A percentile compares a stretch with the other conserved stretches of the same genome.
Conservation (phyloP, 768 basidiomycete genomes). For the Rhizopogon rudus region DNA sequence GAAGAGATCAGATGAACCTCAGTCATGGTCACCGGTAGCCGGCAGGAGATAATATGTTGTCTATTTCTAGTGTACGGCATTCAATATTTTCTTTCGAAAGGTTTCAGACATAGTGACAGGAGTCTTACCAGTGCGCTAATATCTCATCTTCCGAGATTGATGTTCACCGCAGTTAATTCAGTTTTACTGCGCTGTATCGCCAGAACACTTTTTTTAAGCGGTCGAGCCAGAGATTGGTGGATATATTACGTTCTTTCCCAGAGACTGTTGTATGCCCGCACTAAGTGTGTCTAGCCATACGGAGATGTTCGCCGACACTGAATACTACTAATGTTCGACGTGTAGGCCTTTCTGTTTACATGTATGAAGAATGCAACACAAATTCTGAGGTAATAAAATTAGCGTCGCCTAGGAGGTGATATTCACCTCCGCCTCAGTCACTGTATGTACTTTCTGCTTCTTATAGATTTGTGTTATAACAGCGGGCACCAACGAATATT, state of each 20-base stretch:
- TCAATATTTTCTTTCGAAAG: background rate
- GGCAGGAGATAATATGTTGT: slow-evolving; percentile 16
- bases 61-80: background rate
- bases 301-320: background rate
- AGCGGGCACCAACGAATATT: too few relatives aligned
- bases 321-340: background rate
- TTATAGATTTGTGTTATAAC: too few relatives aligned
- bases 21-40: slow-evolving; percentile 32
- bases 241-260: background rate
- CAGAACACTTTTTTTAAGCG: background rate
- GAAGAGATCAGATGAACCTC: slow-evolving; percentile 26
- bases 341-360: background rate
- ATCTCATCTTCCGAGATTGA: background rate
- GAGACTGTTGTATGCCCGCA: background rate
- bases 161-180: background rate
- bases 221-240: background rate
- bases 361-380: background rate
- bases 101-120: background rate
- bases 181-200: background rate
- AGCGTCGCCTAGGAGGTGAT: background rate
- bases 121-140: background rate
- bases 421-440: too few relatives aligned
- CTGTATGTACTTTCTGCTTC: background rate
- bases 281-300: background rate
- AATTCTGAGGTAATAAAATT: background rate